Evolutionary conservation across 192 early-diverging fungal genomes (phyloP).

Genomic region (Linnemannia zychae): DNA sequence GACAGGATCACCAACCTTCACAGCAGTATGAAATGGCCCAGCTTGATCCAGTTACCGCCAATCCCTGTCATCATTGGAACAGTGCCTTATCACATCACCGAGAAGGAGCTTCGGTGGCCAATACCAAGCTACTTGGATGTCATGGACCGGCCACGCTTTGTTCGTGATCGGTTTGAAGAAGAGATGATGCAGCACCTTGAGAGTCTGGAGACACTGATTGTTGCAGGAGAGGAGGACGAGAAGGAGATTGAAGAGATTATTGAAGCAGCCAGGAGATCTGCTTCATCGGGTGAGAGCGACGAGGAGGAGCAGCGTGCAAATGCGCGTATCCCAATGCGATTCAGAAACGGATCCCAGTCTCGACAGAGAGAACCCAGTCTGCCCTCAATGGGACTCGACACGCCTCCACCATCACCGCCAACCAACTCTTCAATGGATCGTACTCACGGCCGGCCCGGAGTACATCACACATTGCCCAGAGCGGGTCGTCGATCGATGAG

Average conservation of each 20-base stretch:
- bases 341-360: constrained; percentile 23
- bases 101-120: constrained; percentile 47
- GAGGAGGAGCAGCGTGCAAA: constrained; percentile 30
- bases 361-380: constrained; percentile 13
- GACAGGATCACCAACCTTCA: constrained; percentile 40
- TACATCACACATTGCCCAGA: constrained; percentile 31
- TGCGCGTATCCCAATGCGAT: constrained; percentile 30
- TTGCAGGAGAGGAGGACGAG: constrained; percentile 40
- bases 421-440: constrained; percentile 19
- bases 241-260: constrained; percentile 40
- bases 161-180: constrained; percentile 54
- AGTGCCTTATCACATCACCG: constrained; percentile 35
- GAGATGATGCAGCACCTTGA: constrained; percentile 54
- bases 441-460: constrained; percentile 9
- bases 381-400: constrained; percentile 23
- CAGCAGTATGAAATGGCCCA: constrained; percentile 50
- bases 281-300: constrained; percentile 43
- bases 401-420: constrained; percentile 50
- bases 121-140: constrained; percentile 52
- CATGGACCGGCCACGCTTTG: constrained; percentile 43
- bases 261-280: constrained; percentile 35
- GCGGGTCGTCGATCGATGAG: constrained; percentile 44
- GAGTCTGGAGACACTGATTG: constrained; percentile 47
- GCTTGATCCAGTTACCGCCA: constrained; percentile 36
- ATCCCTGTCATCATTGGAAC: constrained; percentile 51